A percentile compares a stretch with the other conserved stretches of the same genome.
phyloP scores from a whole-genome alignment of 2,329 filamentous ascomycete species.

The Sporothrix pseudoabietina region DNA sequence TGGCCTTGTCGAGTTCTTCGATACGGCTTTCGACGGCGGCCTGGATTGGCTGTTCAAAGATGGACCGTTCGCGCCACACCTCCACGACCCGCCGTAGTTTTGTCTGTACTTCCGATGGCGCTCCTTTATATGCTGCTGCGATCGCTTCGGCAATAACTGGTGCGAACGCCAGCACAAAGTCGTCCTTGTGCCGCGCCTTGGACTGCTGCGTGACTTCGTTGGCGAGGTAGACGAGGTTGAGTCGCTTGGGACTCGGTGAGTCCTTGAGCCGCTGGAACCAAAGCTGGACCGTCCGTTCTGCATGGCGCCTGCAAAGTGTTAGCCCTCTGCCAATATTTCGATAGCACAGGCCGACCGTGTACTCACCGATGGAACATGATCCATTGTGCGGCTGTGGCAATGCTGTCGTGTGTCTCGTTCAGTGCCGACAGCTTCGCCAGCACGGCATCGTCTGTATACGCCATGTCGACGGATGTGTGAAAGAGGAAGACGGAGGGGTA shows the following conservation, averaged over 20 bases:
- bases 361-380: slow-evolving; percentile 96
- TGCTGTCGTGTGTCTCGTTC: slow-evolving; percentile 97
- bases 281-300: slow-evolving; percentile 85
- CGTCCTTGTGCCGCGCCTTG: slow-evolving; percentile 86
- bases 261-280: slow-evolving; percentile 92
- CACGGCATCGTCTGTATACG: slow-evolving; percentile 94
- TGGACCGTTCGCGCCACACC: slow-evolving; percentile 84
- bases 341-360: background rate
- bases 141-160: slow-evolving; percentile 92
- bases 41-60: slow-evolving; percentile 82
- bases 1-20: slow-evolving; percentile 66
- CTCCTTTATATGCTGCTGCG: slow-evolving; percentile 85
- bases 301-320: slow-evolving; percentile 68
- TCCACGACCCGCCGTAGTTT: slow-evolving; percentile 89
- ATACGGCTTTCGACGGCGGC: slow-evolving; percentile 77
- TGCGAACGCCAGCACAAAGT: slow-evolving; percentile 89
- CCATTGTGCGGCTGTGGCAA: slow-evolving; percentile 96
- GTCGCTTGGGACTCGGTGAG: slow-evolving; percentile 77
- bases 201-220: slow-evolving; percentile 98
- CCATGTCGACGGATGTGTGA: slow-evolving; percentile 59
- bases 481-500: too few relatives aligned
- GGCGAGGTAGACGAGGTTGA: slow-evolving; percentile 91
- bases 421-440: slow-evolving; percentile 91
- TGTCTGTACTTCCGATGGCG: slow-evolving; percentile 79
- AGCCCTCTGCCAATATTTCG: background rate